Evolutionary conservation across 495 filamentous ascomycete genomes (phyloP).

Genomic region (Penicillium salamii): DNA sequence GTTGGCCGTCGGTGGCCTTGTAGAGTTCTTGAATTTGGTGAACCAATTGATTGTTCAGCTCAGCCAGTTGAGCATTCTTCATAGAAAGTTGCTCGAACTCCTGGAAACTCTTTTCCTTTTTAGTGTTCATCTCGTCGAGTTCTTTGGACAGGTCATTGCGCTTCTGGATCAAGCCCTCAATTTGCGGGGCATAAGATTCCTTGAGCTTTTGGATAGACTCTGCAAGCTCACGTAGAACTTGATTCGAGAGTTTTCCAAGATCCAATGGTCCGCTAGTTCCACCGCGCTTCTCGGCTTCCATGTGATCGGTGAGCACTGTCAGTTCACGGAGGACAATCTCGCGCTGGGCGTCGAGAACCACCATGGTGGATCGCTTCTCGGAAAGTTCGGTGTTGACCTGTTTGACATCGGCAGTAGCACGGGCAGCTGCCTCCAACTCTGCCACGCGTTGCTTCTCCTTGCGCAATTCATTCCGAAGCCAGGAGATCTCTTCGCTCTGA

Average conservation of each 20-base stretch:
- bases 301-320: slow-evolving; percentile 77
- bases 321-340: slow-evolving; percentile 94
- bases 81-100: slow-evolving; percentile 92
- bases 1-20: slow-evolving; percentile 66
- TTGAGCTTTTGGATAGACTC: slow-evolving; percentile 84
- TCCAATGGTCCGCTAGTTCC: slow-evolving; percentile 63
- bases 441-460: slow-evolving; percentile 76
- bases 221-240: slow-evolving; percentile 83
- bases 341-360: slow-evolving; percentile 89
- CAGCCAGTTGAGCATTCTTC: slow-evolving; percentile 90
- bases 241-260: slow-evolving; percentile 72
- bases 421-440: slow-evolving; percentile 73
- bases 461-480: slow-evolving; percentile 73
- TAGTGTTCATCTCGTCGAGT: slow-evolving; percentile 68
- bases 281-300: slow-evolving; percentile 64
- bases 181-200: slow-evolving; percentile 68
- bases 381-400: slow-evolving; percentile 80
- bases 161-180: slow-evolving; percentile 81
- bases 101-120: slow-evolving; percentile 86
- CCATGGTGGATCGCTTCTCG: slow-evolving; percentile 94
- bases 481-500: slow-evolving; percentile 67
- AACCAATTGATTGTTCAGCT: slow-evolving; percentile 91
- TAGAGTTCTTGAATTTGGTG: slow-evolving; percentile 92
- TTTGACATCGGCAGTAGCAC: slow-evolving; percentile 74
- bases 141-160: slow-evolving; percentile 81